Evolutionary conservation across 768 basidiomycete genomes (phyloP).

Genomic region (Lactarius akahatsu): DNA sequence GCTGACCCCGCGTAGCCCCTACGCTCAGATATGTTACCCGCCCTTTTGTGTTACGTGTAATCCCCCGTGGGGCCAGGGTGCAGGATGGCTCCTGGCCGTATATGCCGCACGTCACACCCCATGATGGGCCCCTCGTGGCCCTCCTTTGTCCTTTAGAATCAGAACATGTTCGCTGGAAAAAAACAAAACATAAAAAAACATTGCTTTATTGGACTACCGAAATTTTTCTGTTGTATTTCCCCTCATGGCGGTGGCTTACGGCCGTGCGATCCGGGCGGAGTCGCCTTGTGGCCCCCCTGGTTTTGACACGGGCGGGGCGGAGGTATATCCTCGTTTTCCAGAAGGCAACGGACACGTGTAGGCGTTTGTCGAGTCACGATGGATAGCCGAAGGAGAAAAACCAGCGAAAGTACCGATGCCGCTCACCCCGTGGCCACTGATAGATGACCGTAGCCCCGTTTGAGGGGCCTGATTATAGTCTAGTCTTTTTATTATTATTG

Average conservation of each 20-base stretch:
- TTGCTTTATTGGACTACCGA: neutral
- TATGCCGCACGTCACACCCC: slow-evolving; percentile 2
- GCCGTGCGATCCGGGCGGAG: slow-evolving; percentile 2
- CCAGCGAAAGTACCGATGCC: too few species aligned
- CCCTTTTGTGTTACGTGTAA: slow-evolving; percentile 26
- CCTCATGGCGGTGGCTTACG: slow-evolving; percentile 1
- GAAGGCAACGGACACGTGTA: slow-evolving; percentile 9
- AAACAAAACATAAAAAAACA: neutral
- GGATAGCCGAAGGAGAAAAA: slow-evolving; percentile 1
- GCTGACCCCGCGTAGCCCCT: slow-evolving; percentile 4
- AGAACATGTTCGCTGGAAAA: slow-evolving; percentile 18
- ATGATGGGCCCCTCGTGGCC: slow-evolving; percentile 14
- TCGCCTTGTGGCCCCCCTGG: neutral
- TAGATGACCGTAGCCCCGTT: neutral
- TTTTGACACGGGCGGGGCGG: neutral
- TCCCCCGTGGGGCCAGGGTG: slow-evolving; percentile 5
- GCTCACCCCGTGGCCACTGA: neutral
- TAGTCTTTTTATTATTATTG: neutral
- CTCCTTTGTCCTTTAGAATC: slow-evolving; percentile 11
- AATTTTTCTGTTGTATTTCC: neutral
- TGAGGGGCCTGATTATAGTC: neutral
- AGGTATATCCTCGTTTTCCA: slow-evolving; percentile 1
- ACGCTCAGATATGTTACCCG: slow-evolving; percentile 21
- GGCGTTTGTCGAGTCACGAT: neutral
- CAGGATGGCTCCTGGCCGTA: neutral